phyloP scores from a whole-genome alignment of 106 monocot species.

The Dioscorea dumetorum region DNA sequence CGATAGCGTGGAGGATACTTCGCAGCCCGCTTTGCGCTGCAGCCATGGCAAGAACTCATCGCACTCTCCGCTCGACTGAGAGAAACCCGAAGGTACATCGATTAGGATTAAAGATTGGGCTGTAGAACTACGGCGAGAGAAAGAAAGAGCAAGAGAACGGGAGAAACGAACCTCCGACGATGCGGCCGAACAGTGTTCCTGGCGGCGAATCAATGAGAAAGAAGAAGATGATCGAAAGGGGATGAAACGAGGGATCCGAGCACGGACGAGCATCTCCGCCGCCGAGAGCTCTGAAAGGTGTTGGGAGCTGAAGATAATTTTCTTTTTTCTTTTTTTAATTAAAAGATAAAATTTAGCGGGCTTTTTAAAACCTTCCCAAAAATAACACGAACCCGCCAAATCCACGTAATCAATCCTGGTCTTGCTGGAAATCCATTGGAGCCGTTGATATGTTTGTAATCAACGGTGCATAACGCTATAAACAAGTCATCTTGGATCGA shows the following conservation, averaged over 20 bases:
- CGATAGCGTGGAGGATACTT: constrained; percentile 57
- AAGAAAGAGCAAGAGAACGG: neutral
- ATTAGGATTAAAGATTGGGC: neutral
- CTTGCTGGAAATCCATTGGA: neutral
- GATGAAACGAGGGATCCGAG: neutral
- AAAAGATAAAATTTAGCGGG: neutral
- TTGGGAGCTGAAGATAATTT: neutral
- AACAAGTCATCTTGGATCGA: neutral
- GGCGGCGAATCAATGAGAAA: neutral
- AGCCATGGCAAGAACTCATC: constrained; percentile 68
- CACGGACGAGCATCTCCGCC: neutral
- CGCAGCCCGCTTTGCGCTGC: constrained; percentile 43
- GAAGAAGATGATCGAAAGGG: neutral
- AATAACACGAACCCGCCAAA: neutral
- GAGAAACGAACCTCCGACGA: constrained; percentile 1
- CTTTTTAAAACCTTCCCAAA: neutral
- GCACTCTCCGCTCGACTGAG: constrained; percentile 7
- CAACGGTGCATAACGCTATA: neutral
- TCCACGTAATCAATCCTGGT: neutral
- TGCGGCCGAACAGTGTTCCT: neutral
- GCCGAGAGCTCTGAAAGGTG: neutral
- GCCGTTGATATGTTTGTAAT: neutral
- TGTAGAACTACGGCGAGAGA: neutral
- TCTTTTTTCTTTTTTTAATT: neutral
- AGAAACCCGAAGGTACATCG: neutral